phyloP scores from a whole-genome alignment of 164 flowering plant species.

The Piper longum region DNA sequence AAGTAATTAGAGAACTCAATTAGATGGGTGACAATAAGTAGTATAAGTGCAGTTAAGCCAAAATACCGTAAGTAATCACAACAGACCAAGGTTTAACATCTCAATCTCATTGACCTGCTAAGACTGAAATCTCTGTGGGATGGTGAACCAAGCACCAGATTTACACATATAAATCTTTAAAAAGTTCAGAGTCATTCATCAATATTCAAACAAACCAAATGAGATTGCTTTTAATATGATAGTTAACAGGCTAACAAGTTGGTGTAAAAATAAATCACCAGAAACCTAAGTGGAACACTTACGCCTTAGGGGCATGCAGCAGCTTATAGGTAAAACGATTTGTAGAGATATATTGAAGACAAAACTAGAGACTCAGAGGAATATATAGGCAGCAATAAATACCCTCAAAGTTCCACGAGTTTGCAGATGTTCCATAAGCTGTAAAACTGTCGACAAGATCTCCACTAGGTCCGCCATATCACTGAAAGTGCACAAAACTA shows the following conservation, averaged over 20 bases:
- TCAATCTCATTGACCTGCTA: background rate
- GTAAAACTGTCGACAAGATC: conserved; percentile 45
- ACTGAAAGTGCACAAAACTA: conserved; percentile 28
- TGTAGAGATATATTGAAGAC: background rate
- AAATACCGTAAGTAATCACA: background rate
- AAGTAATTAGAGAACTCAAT: no score
- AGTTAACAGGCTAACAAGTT: background rate
- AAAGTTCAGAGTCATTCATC: no score
- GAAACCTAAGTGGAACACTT: background rate
- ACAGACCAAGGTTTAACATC: background rate
- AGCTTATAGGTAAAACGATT: no score
- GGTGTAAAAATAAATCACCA: background rate
- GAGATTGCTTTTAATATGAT: background rate
- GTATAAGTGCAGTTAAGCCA: background rate
- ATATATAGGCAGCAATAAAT: conserved; percentile 9
- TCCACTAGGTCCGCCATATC: conserved; percentile 91
- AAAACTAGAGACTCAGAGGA: background rate
- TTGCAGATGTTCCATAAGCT: conserved; percentile 83
- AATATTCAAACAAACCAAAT: background rate
- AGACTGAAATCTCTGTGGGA: background rate
- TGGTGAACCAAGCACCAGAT: no score
- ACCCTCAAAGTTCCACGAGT: conserved; percentile 79
- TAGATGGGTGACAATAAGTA: background rate
- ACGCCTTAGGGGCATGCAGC: background rate
- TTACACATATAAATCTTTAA: no score